Evolutionary conservation across 805 yeast genomes (phyloP), one percentile per base, ranked within the genome.

Genomic region (Candida manassasensis): DNA sequence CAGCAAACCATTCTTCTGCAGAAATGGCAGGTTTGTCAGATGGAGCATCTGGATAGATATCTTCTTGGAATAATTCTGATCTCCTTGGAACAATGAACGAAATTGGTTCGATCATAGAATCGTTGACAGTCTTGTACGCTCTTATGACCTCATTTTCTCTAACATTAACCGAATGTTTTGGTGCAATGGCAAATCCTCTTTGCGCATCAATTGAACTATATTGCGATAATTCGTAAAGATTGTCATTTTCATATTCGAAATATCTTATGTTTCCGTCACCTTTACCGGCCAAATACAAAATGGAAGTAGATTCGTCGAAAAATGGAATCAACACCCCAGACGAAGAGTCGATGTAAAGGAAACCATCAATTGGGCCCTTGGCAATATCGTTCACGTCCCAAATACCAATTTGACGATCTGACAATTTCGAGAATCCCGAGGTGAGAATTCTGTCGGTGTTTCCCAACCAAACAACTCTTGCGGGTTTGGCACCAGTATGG

Each of bases 241-340:
- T 83, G 51, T 90, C 97, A 50, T 84, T 77, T 42, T 80, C 87
- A 58, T 75, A 87, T 67, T 93, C 98, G 55, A 69, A 93, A 63
- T 90, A 90, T 53, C 96, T 84, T 51, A 93, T 86, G 58, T 90
- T 93, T 50, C 97, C 97, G 59, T 93, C 98, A 59, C 97, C 97
- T 61, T 93, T 90, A 48, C 98, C 99, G 21, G 95, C 97, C 42
- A 93, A 67, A 53, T 83, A 93, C 40, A 93, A 69, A 39, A 89
- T 77, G 37, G 80, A 77, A 29, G 84, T 88, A 22, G 84, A 74
- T 18, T 77, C 84, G 55, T 93, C 99, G 55, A 66, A 93, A 50
- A 84, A 76, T 19, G 98, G 98, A 75, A 93, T 84, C 58, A 89
- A 67, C 27, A 93, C 84, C 49, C 99, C 98, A 2, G 97, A 84